Evolutionary conservation across 352 stramenopile species (phyloP), one percentile per base, ranked within the genome.

Genomic region (Peronosclerospora sorghi): DNA sequence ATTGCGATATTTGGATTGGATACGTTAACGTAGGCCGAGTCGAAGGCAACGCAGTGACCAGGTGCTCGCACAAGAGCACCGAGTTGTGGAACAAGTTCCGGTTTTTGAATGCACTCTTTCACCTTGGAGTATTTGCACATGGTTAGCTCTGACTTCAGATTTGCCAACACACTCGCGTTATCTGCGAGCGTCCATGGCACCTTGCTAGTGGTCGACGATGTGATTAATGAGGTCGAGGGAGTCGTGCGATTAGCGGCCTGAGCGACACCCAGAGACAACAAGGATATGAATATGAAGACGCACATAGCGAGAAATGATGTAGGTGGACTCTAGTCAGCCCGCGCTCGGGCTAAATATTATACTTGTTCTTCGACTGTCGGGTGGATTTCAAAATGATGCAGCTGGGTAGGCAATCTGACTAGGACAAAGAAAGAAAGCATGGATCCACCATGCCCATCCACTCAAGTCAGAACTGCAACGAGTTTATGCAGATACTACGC

Each of bases 111-210:
- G 43, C 73, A 85, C 32, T 75, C 51, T 14, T 72, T 46, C 32
- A 59, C 65, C 21, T 78, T 78, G 15, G 73, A 79, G 51, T 81
- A 85, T 37, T 46, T 78, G 59, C 73, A 84, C 55, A 56, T 68
- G 36, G 62, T 65, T 7, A 80, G 56, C 32, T 75, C 42, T n/a
- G 47, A 32, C n/a, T 51, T 18, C 29, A 73, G 38, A 13, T 48
- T 14, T 14, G 48, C 52, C 14, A 78, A 34, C 4, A 54, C 35
- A 13, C 57, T 71, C 10, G 35, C 47, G 17, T 75, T 78, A 28
- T 73, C 62, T 0, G 62, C 55, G 17, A 74, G 55, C 4, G 51
- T 70, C 45, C 56, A 72, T 13, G 66, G 63, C 8, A 72, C 53
- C 14, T 51, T 36, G 29, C 41, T 67, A 14, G 51, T 60, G 37